Conservation (phyloP, 2,329 filamentous ascomycete genomes). For the Clonostachys byssicola region DNA sequence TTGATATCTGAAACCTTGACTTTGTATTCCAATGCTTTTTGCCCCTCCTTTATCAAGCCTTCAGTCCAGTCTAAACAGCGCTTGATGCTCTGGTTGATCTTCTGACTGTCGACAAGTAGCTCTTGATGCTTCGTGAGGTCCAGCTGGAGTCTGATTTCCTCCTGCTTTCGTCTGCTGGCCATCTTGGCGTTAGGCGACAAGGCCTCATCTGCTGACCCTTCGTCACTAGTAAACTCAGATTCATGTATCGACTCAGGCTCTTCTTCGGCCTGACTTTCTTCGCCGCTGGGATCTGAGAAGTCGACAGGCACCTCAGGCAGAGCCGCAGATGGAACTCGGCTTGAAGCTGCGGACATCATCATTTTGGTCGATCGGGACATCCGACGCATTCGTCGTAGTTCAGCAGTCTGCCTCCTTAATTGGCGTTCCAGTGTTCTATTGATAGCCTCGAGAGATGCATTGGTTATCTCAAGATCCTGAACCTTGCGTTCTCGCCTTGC, state of each 20-base stretch:
- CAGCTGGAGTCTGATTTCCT: constrained; percentile 78
- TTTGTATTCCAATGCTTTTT: constrained; percentile 79
- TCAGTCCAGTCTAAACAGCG: constrained; percentile 88
- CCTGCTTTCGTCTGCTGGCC: constrained; percentile 54
- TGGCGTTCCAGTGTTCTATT: constrained; percentile 90
- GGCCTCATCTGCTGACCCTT: constrained; percentile 21
- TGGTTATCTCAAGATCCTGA: constrained; percentile 92
- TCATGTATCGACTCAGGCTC: constrained; percentile 48
- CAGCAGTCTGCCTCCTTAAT: constrained; percentile 83
- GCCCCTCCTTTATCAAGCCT: constrained; percentile 82
- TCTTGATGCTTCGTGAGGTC: constrained; percentile 89
- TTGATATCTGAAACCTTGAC: constrained; percentile 77
- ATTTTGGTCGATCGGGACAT: constrained; percentile 73
- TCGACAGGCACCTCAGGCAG: constrained; percentile 35
- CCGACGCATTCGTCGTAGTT: constrained; percentile 81
- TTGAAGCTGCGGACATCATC: constrained; percentile 32
- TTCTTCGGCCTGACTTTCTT: constrained; percentile 26
- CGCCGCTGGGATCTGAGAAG: constrained; percentile 48
- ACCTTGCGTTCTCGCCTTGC: constrained; percentile 92
- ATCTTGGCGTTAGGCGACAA: constrained; percentile 32
- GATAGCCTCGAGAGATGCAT: constrained; percentile 90
- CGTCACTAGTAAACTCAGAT: constrained; percentile 38
- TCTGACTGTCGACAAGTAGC: constrained; percentile 83
- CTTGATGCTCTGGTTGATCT: constrained; percentile 92
- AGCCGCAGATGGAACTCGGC: constrained; percentile 36